Evolutionary conservation across 2,329 filamentous ascomycete genomes (phyloP), one percentile per base, ranked within the genome.

Genomic region (Coniochaeta ligniaria): DNA sequence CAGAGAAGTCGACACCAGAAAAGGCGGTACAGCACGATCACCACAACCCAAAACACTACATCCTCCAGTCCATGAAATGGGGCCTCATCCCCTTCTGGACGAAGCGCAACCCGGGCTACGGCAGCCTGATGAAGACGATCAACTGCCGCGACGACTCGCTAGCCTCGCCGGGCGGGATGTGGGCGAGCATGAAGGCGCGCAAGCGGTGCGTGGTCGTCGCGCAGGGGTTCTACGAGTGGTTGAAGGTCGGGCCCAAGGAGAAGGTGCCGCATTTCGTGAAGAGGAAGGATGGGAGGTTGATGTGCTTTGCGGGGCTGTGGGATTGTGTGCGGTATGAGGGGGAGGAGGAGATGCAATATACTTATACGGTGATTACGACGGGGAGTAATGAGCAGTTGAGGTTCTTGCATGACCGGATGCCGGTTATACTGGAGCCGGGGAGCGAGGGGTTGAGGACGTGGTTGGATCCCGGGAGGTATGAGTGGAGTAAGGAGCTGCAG

Each of bases 201-300:
- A 96, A 97, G 75, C 83, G 95, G 33, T 98, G 95, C 72, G 80
- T 98, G 24, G 86, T 98, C 11, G 71, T 96, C 6, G 92, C 91
- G 11, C 89, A 97, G 73, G 95, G 95, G 1, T 99, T 98, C 74
- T 99, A 92, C 69, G 95, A 99, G 74, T 98, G 95, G 95, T 78
- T 96, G 62, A 94, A 94, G 74, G 52, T n/a, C 20, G 88, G 68
- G 59, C 80, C 68, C 7, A 93, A 90, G 66, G 89, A 95, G 59
- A 96, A 91, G 75, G 77, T 94, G 1, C 94, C 95, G 12, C 87
- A 98, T 73, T 97, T 87, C 68, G 83, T 92, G 24, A 93, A 88
- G 74, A 81, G 92, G 31, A 90, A 86, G 66, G 94, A 98, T 71
- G 90, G 90, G 0, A 83, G 86, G 67, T 76, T 97, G 67, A 91